Conservation (phyloP, 768 basidiomycete species). For the Russula sp. region DNA sequence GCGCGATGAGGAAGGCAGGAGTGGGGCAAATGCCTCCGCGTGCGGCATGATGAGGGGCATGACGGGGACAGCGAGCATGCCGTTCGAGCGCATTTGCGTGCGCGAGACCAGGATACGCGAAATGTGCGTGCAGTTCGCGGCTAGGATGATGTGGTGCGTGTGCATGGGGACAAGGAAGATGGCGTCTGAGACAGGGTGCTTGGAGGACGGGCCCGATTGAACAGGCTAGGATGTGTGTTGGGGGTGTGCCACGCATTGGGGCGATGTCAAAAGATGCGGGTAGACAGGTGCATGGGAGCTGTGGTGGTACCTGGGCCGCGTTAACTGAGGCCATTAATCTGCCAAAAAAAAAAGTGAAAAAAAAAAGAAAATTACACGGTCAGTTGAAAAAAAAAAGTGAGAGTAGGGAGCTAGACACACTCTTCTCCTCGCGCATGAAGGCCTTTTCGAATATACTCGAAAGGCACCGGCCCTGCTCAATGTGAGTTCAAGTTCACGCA, state of each 20-base stretch:
- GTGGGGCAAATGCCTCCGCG: constrained; percentile 56
- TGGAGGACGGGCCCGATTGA: constrained; percentile 37
- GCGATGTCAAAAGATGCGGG: constrained; percentile 20
- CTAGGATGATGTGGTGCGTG: constrained; percentile 59
- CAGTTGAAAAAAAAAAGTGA: not conserved
- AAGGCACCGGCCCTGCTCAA: constrained; percentile 46
- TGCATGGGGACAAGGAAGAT: constrained; percentile 52
- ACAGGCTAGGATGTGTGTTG: constrained; percentile 32
- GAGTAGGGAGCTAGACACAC: constrained; percentile 30
- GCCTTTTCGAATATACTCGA: constrained; percentile 56
- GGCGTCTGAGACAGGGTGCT: constrained; percentile 29
- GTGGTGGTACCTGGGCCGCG: constrained; percentile 13
- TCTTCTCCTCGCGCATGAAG: constrained; percentile 41
- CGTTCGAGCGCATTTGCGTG: constrained; percentile 24
- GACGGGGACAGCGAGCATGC: constrained; percentile 45
- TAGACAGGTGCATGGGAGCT: constrained; percentile 21
- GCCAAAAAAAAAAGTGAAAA: not conserved
- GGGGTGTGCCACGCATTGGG: constrained; percentile 4
- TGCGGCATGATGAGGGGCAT: constrained; percentile 67
- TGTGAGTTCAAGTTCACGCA: too few relatives aligned
- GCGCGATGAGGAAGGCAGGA: constrained; percentile 65
- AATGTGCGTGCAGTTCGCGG: constrained; percentile 52
- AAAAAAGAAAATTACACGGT: not conserved
- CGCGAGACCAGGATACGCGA: constrained; percentile 41
- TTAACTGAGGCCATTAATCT: constrained; percentile 23